Percentiles rank a stretch among this genome's conserved stretches.
Evolutionary conservation across 768 basidiomycete genomes (phyloP).

Genomic region (Leccinellum albellum): DNA sequence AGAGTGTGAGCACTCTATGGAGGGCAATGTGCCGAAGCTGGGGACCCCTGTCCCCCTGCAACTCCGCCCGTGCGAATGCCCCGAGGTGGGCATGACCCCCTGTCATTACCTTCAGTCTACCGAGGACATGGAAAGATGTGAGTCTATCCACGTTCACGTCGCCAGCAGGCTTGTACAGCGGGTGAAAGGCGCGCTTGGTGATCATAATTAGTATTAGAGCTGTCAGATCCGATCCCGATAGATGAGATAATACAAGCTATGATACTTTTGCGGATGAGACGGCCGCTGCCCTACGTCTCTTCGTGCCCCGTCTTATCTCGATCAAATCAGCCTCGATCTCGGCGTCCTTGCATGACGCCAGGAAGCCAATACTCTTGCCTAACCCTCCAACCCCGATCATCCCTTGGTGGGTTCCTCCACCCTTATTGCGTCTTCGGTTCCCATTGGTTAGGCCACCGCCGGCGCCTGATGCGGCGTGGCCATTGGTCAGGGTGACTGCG

Average conservation of each 20-base stretch:
- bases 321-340: conserved; percentile 75
- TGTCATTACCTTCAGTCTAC: conserved; percentile 82
- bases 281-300: conserved; percentile 40
- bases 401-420: conserved; percentile 50
- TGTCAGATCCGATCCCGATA: conserved; percentile 18
- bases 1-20: too few relatives aligned
- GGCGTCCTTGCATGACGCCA: conserved; percentile 56
- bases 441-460: conserved; percentile 40
- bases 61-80: too few relatives aligned
- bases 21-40: too few relatives aligned
- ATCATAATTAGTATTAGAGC: not conserved
- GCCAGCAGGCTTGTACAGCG: conserved; percentile 53
- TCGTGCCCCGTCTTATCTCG: conserved; percentile 75
- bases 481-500: conserved; percentile 41
- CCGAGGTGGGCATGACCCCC: too few relatives aligned
- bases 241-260: conserved; percentile 29
- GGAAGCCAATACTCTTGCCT: conserved; percentile 64
- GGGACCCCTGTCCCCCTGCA: too few relatives aligned
- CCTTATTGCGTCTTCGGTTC: conserved; percentile 45
- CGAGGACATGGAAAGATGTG: conserved; percentile 87
- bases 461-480: conserved; percentile 31
- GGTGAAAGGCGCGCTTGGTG: conserved; percentile 49
- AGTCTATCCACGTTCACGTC: conserved; percentile 64
- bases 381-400: conserved; percentile 59
- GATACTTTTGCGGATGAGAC: conserved; percentile 31